Conservation (phyloP, 2,329 filamentous ascomycete species). For the Nemania serpens region DNA sequence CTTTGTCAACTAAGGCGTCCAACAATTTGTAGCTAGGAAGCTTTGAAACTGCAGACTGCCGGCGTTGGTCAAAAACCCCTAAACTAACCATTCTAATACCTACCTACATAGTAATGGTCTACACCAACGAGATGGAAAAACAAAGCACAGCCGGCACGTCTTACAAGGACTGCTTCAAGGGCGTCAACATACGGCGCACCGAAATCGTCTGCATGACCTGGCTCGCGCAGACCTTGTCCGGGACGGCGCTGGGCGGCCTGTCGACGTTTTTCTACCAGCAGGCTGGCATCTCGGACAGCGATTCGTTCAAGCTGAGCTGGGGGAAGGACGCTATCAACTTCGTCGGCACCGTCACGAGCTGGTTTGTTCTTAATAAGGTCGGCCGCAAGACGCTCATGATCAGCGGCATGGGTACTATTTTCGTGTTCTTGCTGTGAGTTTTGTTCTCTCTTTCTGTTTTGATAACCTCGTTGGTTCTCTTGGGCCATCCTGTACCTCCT, state of each 20-base stretch:
- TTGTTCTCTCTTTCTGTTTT: conserved; percentile 18
- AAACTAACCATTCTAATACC: not conserved
- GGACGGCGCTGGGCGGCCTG: conserved; percentile 42
- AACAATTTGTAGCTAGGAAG: not conserved
- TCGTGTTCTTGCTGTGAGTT: conserved; percentile 45
- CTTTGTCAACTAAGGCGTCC: not conserved
- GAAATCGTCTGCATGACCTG: conserved; percentile 45
- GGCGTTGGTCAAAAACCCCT: not conserved
- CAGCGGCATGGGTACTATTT: conserved; percentile 47
- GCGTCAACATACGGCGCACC: conserved; percentile 45
- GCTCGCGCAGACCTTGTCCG: conserved; percentile 41
- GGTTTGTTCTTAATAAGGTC: conserved; percentile 46
- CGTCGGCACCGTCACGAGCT: conserved; percentile 48
- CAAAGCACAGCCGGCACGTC: conserved; percentile 41
- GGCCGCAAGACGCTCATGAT: conserved; percentile 49
- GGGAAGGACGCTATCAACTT: conserved; percentile 47
- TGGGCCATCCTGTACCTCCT: not conserved
- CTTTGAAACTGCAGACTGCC: not conserved
- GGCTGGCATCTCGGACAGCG: conserved; percentile 41
- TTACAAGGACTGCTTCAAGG: conserved; percentile 49
- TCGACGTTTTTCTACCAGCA: conserved; percentile 45
- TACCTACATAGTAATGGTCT: conserved; percentile 44
- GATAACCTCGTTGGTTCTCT: not conserved
- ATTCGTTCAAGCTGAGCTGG: conserved; percentile 43
- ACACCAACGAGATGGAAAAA: conserved; percentile 49